These are phyloP conservation scores for Trifolium subterraneum DNA, from an alignment of 306 rosid genomes.

Conservation along the genomic window DNA sequence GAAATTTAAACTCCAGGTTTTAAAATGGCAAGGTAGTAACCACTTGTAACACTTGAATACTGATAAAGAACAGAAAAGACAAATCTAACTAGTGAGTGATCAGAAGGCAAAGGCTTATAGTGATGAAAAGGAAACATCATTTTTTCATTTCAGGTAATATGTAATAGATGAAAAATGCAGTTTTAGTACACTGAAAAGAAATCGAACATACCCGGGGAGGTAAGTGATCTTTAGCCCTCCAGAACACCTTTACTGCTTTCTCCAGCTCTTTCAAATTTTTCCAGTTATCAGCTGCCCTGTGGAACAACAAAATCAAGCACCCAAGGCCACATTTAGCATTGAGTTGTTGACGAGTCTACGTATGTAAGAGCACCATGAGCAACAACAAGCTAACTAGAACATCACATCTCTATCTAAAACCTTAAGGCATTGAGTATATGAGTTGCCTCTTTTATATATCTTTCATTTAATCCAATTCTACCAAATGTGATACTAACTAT, in stretches of 20 bases:
- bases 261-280: constrained; percentile 87
- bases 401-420: neutral
- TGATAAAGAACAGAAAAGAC: constrained; percentile 19
- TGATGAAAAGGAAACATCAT: constrained; percentile 25
- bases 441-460: neutral
- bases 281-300: constrained; percentile 88
- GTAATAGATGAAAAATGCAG: constrained; percentile 10
- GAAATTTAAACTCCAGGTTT: constrained; percentile 30
- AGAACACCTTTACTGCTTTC: constrained; percentile 80
- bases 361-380: neutral
- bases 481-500: neutral
- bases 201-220: constrained; percentile 81
- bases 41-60: neutral
- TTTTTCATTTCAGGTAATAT: neutral
- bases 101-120: neutral
- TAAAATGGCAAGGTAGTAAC: neutral
- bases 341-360: neutral
- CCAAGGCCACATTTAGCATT: constrained; percentile 31
- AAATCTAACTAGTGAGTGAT: constrained; percentile 2
- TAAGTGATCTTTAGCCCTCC: constrained; percentile 84
- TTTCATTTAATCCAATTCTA: neutral
- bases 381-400: neutral
- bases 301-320: constrained; percentile 27
- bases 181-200: constrained; percentile 12
- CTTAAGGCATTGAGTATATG: neutral